Evolutionary conservation across 2,329 filamentous ascomycete species (phyloP).

Genomic region (Pleomassaria siparia): DNA sequence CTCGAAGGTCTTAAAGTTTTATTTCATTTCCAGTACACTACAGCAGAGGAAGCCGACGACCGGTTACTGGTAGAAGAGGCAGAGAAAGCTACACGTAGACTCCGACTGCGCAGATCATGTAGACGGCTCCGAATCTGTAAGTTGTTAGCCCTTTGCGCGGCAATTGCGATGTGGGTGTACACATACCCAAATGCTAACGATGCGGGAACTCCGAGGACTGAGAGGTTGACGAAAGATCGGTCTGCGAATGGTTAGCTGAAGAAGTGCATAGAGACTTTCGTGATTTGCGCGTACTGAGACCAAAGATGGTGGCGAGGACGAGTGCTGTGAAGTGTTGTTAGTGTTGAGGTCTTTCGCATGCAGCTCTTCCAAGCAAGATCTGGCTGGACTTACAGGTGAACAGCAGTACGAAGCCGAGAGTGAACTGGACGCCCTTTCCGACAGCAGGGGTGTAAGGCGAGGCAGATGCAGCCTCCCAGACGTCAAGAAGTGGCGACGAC

Average conservation of each 20-base stretch:
- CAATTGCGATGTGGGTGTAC: constrained; percentile 5
- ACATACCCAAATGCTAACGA: constrained; percentile 87
- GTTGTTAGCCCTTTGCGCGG: constrained; percentile 9
- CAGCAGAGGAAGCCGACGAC: constrained; percentile 30
- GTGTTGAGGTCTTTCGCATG: too few species aligned
- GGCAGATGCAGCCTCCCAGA: constrained; percentile 91
- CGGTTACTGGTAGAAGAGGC: constrained; percentile 21
- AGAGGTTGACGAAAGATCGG: constrained; percentile 75
- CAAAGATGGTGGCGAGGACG: constrained; percentile 75
- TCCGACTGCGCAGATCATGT: constrained; percentile 98
- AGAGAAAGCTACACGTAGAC: constrained; percentile 78
- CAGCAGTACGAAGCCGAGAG: constrained; percentile 75
- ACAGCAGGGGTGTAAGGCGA: constrained; percentile 80
- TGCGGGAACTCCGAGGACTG: constrained; percentile 79
- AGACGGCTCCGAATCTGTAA: constrained; percentile 86
- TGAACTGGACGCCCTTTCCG: constrained; percentile 81
- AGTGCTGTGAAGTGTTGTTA: constrained; percentile 53
- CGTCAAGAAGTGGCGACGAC: constrained; percentile 65
- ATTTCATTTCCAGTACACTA: constrained; percentile 45
- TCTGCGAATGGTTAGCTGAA: constrained; percentile 55
- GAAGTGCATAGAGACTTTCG: neutral
- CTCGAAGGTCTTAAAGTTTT: constrained; percentile 32
- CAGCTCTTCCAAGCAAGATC: constrained; percentile 9
- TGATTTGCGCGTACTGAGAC: constrained; percentile 66
- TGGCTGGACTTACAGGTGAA: constrained; percentile 56